Base-by-base conservation (phyloP, 2,329 filamentous ascomycete genomes). In the Westerdykella ornata region DNA sequence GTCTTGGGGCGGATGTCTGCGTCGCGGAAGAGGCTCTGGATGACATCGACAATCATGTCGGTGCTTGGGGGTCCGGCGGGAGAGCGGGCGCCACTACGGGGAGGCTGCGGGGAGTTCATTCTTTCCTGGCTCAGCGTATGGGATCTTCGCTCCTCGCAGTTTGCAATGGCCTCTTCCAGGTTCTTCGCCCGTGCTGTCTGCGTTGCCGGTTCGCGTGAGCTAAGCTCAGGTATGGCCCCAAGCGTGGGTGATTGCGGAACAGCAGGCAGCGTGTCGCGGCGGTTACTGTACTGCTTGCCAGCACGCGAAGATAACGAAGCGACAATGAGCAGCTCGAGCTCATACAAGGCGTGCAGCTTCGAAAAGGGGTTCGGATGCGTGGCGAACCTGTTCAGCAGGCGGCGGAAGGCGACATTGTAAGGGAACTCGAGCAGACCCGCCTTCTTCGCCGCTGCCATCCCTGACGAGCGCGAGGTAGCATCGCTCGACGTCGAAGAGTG, bases 281-380 rank as follows among this genome's bases (percentile, higher is more conserved):
- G 64, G 37, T 54, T 64, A 51, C 59, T 63, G 51, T 66, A 63
- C 44, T 64, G 70, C 31, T 70, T 63, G 47, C 70, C 67, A 54
- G 74, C 72, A 3, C 73, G 73, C 11, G 77, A 76, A 17, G 76
- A 79, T 11, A 90, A 68, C 0, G 84, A 90, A 1, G 85, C 85
- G 18, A 85, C 72, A 42, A 94, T 86, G 35, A 98, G 75, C 32
- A 84, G 80, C 57, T 94, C 82, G 4, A 98, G 74, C 61, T 96
- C 88, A 46, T 84, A 81, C 4, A 97, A 72, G 0, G 86, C 84
- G 49, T 84, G 82, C 11, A 98, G 75, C 66, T 98, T 98, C 16
- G 80, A 76, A 52, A 85, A 85, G 0, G 92, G 92, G 58, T 92
- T 94, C 0, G 87, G 85, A 51, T 94, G 86, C 3, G 89, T 85